Base-by-base conservation (phyloP, 1,139 yeast species). In the Kazachstania sp. region DNA sequence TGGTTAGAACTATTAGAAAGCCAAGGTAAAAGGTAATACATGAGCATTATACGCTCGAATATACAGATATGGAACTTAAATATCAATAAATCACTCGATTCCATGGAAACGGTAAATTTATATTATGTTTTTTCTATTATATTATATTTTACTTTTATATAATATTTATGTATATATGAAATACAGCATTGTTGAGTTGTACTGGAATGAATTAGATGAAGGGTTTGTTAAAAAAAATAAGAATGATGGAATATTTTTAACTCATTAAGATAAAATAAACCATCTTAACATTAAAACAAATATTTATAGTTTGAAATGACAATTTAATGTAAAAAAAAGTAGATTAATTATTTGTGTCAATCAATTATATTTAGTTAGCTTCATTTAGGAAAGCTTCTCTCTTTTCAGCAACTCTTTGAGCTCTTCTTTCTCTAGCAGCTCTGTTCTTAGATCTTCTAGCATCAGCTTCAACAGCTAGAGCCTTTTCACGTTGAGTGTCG, bases 391-490 rank as follows among this genome's bases (percentile, higher is more conserved):
- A 81, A 77, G 96, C 95, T 71, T 88, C 96, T 77, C 92, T 86
- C 95, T 92, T 92, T 77, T 88, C 97, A 72, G 84, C 83, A 67
- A 87, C 74, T 80, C 97, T 92, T 77, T 85, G 94, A 72, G 83
- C 86, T 86, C 97, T 88, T 86, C 97, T 88, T 74, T 86, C 96
- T 78, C 98, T 86, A 69, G 97, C 97, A 78, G 97, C 97, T 77
- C 85, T 85, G 95, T 90, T 92, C 81, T 94, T 90, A 65, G 78
- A 72, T 85, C 98, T 92, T 84, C 98, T 94, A 71, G 97, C 97
- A 75, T 92, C 97, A 64, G 97, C 88, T 81, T 92, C 97, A 71
- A 87, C 97, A 83, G 86, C 83, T 76, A 92, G 84, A 67, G 96
- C 94, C 86, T 87, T 87, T 78, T 90, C 97, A 81, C 98, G 95